These are phyloP conservation scores for Niveomyces coronatus DNA, from an alignment of 2,329 filamentous ascomycete genomes.

Conservation along the genomic window DNA sequence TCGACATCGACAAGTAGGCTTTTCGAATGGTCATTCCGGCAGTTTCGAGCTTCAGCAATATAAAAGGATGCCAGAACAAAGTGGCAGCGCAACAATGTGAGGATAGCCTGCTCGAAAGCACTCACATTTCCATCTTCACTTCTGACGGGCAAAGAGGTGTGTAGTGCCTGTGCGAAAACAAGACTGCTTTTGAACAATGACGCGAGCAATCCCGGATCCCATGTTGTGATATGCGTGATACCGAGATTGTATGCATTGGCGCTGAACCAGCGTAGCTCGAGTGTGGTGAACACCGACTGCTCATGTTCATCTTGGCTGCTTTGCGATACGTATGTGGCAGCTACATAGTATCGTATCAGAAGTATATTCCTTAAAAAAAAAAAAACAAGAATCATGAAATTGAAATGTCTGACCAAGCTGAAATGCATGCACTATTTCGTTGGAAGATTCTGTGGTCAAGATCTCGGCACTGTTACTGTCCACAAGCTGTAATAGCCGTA, in stretches of 20 bases:
- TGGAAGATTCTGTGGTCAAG: neutral
- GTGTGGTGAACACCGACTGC: slow-evolving; percentile 43
- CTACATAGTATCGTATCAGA: no score
- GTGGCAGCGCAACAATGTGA: slow-evolving; percentile 58
- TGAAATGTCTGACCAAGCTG: neutral
- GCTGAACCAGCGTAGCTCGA: slow-evolving; percentile 76
- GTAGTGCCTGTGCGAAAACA: slow-evolving; percentile 40
- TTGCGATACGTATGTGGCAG: neutral
- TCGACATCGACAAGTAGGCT: slow-evolving; percentile 54
- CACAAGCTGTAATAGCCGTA: slow-evolving; percentile 37
- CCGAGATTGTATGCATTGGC: slow-evolving; percentile 73
- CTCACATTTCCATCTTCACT: slow-evolving; percentile 23
- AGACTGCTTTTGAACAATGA: slow-evolving; percentile 47
- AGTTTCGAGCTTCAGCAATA: slow-evolving; percentile 38
- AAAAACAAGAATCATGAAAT: neutral
- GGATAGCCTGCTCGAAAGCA: slow-evolving; percentile 31
- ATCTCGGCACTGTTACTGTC: slow-evolving; percentile 14
- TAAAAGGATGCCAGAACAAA: slow-evolving; percentile 51
- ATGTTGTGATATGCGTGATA: slow-evolving; percentile 46
- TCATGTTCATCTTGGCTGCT: slow-evolving; percentile 23
- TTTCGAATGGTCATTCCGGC: neutral
- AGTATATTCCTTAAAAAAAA: no score
- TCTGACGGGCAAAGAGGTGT: slow-evolving; percentile 34
- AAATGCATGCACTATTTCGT: neutral
- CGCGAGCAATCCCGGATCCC: slow-evolving; percentile 43